These are phyloP conservation scores for Pterocarpus santalinus DNA, from an alignment of 306 rosid genomes.

Conservation along the genomic window DNA sequence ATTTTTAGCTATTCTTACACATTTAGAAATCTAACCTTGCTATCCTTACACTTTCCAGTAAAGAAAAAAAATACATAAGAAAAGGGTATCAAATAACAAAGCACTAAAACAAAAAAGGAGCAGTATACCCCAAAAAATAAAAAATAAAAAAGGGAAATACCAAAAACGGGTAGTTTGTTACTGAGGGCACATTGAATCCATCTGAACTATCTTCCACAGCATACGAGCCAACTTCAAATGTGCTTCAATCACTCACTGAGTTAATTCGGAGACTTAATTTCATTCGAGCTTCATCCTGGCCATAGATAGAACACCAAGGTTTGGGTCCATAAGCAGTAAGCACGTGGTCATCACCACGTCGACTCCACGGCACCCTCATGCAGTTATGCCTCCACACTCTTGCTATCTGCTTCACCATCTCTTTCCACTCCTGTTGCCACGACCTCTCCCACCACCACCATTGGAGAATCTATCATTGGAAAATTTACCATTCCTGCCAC, in stretches of 20 bases:
- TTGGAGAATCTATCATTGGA: conserved; percentile 61
- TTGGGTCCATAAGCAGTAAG: no score
- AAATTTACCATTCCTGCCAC: conserved; percentile 60
- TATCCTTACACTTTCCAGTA: conserved; percentile 6
- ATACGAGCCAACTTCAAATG: not conserved
- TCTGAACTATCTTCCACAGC: conserved; percentile 20
- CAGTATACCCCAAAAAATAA: not conserved
- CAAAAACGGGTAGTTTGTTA: conserved; percentile 6
- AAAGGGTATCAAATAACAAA: not conserved
- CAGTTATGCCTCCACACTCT: conserved; percentile 15
- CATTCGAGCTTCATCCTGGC: no score
- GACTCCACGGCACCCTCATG: conserved; percentile 8
- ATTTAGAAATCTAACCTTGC: conserved; percentile 9
- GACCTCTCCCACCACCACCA: conserved; percentile 58
- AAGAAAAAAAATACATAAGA: not conserved
- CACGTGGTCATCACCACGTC: not conserved
- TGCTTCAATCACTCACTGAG: not conserved
- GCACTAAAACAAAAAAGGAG: not conserved
- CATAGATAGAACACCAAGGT: no score
- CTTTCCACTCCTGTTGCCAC: conserved; percentile 53
- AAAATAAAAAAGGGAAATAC: not conserved
- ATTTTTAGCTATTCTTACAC: not conserved
- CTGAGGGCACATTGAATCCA: conserved; percentile 22
- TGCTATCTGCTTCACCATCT: conserved; percentile 56
- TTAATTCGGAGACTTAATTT: no score